These are phyloP conservation scores for Funneliformis mosseae DNA, from an alignment of 192 early-diverging fungal species.

Conservation along the genomic window DNA sequence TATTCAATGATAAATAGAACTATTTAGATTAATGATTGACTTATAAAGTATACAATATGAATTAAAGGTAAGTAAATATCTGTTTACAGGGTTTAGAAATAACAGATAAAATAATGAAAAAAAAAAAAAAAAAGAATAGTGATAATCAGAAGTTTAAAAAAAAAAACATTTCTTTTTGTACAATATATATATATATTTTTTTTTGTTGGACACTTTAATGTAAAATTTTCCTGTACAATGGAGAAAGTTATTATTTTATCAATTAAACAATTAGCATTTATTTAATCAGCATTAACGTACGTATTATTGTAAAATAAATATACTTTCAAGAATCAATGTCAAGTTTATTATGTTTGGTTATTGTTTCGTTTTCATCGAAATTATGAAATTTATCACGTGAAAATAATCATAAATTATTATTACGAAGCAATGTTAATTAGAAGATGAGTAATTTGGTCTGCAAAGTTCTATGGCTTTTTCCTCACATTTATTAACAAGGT, in stretches of 20 bases:
- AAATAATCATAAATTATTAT: no score
- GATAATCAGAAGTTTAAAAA: background rate
- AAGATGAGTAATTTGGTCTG: background rate
- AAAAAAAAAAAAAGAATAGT: background rate
- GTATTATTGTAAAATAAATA: no score
- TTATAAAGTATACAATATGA: background rate
- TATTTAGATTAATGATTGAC: background rate
- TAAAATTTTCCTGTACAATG: background rate
- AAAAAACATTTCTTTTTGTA: background rate
- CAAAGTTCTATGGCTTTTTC: background rate
- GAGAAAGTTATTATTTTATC: background rate
- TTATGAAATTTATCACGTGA: no score
- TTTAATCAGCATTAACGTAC: no score
- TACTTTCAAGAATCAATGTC: no score
- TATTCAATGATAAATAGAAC: no score
- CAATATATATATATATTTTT: background rate
- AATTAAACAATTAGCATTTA: background rate
- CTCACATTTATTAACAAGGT: background rate
- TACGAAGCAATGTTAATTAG: no score
- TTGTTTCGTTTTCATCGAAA: no score
- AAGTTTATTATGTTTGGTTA: no score
- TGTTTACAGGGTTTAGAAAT: background rate
- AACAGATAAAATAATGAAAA: background rate
- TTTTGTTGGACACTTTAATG: background rate
- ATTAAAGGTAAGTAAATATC: background rate